Evolutionary conservation across 257 asterid genomes (phyloP), one percentile per base, ranked within the genome.

Genomic region (Capsicum rhomboideum): DNA sequence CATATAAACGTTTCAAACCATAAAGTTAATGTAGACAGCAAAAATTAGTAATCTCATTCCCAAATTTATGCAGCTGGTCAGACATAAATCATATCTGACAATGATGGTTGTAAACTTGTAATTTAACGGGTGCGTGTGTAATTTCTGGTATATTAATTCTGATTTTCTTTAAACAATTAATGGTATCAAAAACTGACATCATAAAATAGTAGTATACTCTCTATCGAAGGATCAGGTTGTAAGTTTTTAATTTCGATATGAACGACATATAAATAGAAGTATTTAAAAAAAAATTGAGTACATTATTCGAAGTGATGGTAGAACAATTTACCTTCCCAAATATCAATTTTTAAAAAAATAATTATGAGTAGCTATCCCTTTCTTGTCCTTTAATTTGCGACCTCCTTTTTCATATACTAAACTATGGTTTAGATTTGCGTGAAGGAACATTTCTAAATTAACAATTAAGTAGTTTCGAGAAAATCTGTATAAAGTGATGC

Each of bases 51-150:
- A 20, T 46, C 6, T 74, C 59, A 13, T 74, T 23, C 80, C 80
- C 37, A 23, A 75, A 75, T 26, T n/a, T 75, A 21, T 49, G 61
- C 81, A 49, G 81, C 7, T 26, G 81, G 20, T 23, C 81, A 49
- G 81, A 75, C 61, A 75, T 75, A 75, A n/a, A 49, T 75, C 81
- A 75, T 49, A 75, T 75, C 61, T 49, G 81, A 26, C 61, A 75
- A 14, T 75, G 40, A 49, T 49, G 14, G 40, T 34, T 34, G 40
- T 34, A 34, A 34, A 10, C n/a, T 75, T 49, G 61, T 46, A 49
- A 29, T 13, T 49, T 49, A 75, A 75, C 42, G 42, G 7, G 1
- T 8, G 21, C 14, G 2, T 74, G 21, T 4, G 23, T 23, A 4
- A 74, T 74, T 46, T 23, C 16, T 23, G 21, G 20, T 31, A 12